Base-by-base conservation (phyloP, 306 rosid genomes). In the Prunus mongolica region DNA sequence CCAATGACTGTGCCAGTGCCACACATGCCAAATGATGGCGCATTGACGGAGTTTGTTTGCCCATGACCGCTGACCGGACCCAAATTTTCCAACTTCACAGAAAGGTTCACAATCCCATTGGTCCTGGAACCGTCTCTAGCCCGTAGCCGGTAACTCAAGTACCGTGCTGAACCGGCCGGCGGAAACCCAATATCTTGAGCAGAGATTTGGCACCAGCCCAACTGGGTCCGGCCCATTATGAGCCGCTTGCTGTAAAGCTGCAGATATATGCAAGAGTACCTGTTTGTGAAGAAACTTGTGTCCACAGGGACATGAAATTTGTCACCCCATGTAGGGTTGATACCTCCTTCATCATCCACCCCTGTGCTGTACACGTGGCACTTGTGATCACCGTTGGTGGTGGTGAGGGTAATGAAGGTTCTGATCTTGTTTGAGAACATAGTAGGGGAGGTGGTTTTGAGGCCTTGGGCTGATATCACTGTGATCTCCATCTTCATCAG, bases 71-170 rank as follows among this genome's bases (percentile, higher is more conserved):
- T 62, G 49, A 56, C 83, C 18, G 79, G 71, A 19, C 49, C 65
- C 8, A 57, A 28, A 62, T 81, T 80, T 20, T 85, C 80, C 22
- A 79, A 47, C 32, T 72, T 84, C 27, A 90, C 24, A 2, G 90
- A 66, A 8, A 90, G 84, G 79, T 88, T 88, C 52, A 90, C 68
- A 70, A 84, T 74, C 49, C 82, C 77, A 2, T 61, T 64, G 49
- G 79, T 63, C 71, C 80, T 83, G 12, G 85, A 79, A 66, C 95
- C 90, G 86, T 86, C 92, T 72, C 72, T 81, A 2, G 80, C 85
- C 80, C 92, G 81, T 27, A 90, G 73, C 73, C 95, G 89, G 85
- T 88, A 88, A 76, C 90, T 90, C 72, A 90, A 62, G 83, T 69
- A 46, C 14, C 84, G 80, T 9, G 78, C 70, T 3, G 85, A 71